Percentiles rank a stretch among this genome's conserved stretches.
phyloP scores from a whole-genome alignment of 495 filamentous ascomycete species.

The Talaromyces wortmannii region DNA sequence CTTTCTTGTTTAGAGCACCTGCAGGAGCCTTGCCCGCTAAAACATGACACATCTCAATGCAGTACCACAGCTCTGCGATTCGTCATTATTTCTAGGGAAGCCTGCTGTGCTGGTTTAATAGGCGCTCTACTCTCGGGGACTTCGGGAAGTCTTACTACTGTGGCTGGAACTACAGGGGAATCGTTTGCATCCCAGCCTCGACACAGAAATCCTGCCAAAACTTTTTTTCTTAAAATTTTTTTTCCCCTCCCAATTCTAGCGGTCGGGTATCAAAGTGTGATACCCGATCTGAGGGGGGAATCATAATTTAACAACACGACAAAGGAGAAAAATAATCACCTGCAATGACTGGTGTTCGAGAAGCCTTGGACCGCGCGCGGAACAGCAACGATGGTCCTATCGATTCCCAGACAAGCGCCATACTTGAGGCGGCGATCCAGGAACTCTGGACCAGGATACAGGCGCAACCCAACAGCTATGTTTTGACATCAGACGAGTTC shows the following conservation, averaged over 20 bases:
- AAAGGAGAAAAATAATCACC: background rate
- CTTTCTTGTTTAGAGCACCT: background rate
- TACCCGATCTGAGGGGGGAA: no score
- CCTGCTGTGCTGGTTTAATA: background rate
- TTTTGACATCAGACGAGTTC: constrained; percentile 66
- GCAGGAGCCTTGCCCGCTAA: background rate
- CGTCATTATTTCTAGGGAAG: background rate
- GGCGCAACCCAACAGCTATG: constrained; percentile 50
- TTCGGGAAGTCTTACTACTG: background rate
- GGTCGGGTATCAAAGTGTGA: background rate
- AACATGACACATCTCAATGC: background rate
- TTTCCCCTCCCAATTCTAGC: background rate
- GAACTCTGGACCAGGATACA: constrained; percentile 58
- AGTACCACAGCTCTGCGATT: background rate
- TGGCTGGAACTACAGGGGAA: background rate
- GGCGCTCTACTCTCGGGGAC: background rate
- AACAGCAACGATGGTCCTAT: constrained; percentile 51
- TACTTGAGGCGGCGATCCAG: constrained; percentile 49
- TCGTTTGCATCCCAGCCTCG: background rate
- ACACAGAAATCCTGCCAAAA: background rate
- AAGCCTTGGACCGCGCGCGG: constrained; percentile 60
- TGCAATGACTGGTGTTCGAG: constrained; percentile 13
- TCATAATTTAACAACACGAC: no score
- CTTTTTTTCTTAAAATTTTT: background rate
- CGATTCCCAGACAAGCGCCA: constrained; percentile 41